Evolutionary conservation across 2,329 filamentous ascomycete species (phyloP), one percentile per base, ranked within the genome.

Genomic region (Colletotrichum musicola): DNA sequence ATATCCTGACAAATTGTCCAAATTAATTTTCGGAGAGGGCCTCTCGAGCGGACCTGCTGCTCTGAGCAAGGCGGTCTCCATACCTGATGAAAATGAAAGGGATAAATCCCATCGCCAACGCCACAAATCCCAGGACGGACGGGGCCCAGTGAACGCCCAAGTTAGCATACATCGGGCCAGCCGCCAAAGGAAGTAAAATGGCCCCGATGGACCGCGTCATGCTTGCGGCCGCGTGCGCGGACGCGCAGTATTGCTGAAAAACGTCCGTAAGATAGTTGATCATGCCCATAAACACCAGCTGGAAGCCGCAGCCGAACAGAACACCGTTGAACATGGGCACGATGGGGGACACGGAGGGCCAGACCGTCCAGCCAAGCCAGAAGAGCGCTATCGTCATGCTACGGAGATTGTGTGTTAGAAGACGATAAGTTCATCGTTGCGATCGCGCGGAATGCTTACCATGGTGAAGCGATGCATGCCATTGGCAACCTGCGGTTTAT

Each of bases 281-380:
- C 75, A 79, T 79, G 46, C 76, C 76, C 73, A 80, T 78, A 70
- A 79, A 79, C 7, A 79, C 66, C 6, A 79, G 70, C 63, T 78
- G 76, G 58, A 75, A 74, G 13, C 78, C 78, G 9, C 73, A 63
- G 6, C 81, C 81, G 51, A 84, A 86, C 46, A 84, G 79, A 22
- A 88, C 80, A 30, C 78, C 77, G 3, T 77, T 79, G 14, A 83
- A 76, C 63, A 77, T 81, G 47, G 81, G 80, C 2, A 85, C 73
- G 1, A 77, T 73, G 1, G 77, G 76, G 4, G 75, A 73, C 0
- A 77, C 64, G 2, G 71, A 71, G 4, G 65, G 80, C 63, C 80
- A 84, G 58, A 86, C 85, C 1, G 87, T 88, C 87, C 87, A 89
- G 0, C 86, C 87, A 65, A 89, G 86, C 86, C 86, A 88, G 75